Percentiles rank a stretch among this genome's conserved stretches.
These are phyloP conservation scores for Pueraria montana DNA, from an alignment of 306 rosid species.

Conservation along the genomic window DNA sequence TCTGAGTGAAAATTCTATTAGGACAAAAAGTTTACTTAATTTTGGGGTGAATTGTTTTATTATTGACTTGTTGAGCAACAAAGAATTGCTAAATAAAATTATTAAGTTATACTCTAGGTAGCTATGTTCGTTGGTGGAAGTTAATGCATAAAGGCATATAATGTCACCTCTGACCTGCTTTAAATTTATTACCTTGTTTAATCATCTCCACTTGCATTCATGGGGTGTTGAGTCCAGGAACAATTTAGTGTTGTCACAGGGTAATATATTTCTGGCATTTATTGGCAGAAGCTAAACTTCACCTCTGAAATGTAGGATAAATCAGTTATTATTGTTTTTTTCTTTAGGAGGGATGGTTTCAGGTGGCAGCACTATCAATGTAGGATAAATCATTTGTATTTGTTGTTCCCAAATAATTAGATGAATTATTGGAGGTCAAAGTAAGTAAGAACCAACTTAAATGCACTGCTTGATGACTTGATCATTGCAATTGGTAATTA, in stretches of 20 bases:
- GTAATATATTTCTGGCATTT: conserved; percentile 5
- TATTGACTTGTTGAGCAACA: not conserved
- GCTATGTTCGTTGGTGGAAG: conserved; percentile 11
- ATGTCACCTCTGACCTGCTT: not conserved
- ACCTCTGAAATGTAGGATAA: conserved; percentile 2
- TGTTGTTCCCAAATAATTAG: conserved; percentile 29
- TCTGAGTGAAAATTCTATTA: not conserved
- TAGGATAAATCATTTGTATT: conserved; percentile 14
- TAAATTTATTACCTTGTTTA: conserved; percentile 19
- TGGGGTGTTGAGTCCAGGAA: conserved; percentile 4
- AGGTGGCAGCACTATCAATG: conserved; percentile 10
- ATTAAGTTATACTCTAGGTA: not conserved
- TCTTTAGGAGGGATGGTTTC: not conserved
- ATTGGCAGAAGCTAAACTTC: conserved; percentile 7
- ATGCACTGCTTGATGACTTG: not conserved
- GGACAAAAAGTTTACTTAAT: not conserved
- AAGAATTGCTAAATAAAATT: not conserved
- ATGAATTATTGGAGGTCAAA: not conserved
- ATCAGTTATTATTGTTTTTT: not conserved
- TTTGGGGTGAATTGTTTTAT: conserved; percentile 19
- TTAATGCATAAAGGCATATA: not conserved
- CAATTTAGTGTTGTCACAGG: conserved; percentile 3
- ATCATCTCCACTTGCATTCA: conserved; percentile 35
- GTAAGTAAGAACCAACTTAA: conserved; percentile 11
- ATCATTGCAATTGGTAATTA: conserved; percentile 4